Base-by-base conservation (phyloP, 2,329 filamentous ascomycete genomes). In the Aurifilum marmelostoma region DNA sequence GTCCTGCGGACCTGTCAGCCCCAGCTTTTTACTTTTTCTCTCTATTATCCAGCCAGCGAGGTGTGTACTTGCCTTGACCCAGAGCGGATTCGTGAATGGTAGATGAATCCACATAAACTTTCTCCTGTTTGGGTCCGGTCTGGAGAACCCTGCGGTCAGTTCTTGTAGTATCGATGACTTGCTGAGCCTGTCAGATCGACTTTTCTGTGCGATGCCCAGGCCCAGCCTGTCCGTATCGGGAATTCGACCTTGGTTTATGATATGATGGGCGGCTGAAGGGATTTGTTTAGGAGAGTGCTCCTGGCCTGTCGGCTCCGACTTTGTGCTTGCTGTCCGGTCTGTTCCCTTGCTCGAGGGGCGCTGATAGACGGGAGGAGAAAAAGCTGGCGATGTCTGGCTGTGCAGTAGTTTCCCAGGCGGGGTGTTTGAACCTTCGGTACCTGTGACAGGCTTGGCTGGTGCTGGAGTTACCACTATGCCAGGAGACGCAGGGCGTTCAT, bases 71-170 rank as follows among this genome's bases (percentile, higher is more conserved):
- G 85, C 85, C 79, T 85, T 86, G 2, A 88, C 86, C 86, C 86
- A 88, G 0, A 83, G 80, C 0, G 86, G 85, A 65, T 88, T 88
- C 11, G 85, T 88, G 37, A 83, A 88, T 0, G 86, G 84, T 24
- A 87, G 72, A 75, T 88, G 86, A 61, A 88, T 82, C 86, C 87
- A 88, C 73, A 85, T 82, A 72, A 88, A 88, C 74, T 84, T 87
- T 32, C 83, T 80, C 67, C 74, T 75, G 2, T 73, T 70, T 1
- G 79, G 77, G 62, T 80, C 75, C 0, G 81, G 81, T 34, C 81
- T 74, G 4, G 80, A 81, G 71, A 83, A 82, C 0, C 80, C 81
- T 1, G 80, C 80, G 0, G 77, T 75, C 50, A 77, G 69, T 39
- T 80, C 78, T 18, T 77, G 74, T 3, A 78, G 63, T 7, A 73